A percentile compares a stretch with the other conserved stretches of the same genome.
phyloP scores from a whole-genome alignment of 148 eudicot genomes.

The Chenopodium formosanum region DNA sequence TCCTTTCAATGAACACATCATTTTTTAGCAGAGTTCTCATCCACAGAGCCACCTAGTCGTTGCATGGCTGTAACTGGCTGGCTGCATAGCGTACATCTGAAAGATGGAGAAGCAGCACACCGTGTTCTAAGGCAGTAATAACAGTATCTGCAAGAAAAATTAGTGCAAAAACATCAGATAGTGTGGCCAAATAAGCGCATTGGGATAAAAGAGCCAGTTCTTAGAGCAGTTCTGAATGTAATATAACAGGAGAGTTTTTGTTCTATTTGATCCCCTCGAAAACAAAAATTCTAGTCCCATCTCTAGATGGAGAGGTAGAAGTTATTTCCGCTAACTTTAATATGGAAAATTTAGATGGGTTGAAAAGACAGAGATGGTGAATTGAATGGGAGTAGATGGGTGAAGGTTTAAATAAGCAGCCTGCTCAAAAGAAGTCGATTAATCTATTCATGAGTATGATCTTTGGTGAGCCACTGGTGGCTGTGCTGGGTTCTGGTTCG shows the following conservation, averaged over 20 bases:
- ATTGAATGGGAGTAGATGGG: too few species aligned
- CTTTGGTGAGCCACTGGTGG: too few species aligned
- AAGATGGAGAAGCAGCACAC: constrained; percentile 69
- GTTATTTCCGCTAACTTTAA: not conserved
- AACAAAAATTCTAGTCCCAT: not conserved
- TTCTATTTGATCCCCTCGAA: not conserved
- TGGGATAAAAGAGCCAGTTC: not conserved
- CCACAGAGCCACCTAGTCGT: constrained; percentile 43
- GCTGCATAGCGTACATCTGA: constrained; percentile 69
- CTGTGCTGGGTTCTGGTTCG: too few species aligned
- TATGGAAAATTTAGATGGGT: not conserved
- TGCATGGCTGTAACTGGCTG: constrained; percentile 91
- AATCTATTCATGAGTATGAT: too few species aligned
- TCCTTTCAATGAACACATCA: not conserved
- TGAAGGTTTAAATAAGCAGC: too few species aligned
- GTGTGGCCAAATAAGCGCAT: too few species aligned
- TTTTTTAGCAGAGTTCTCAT: constrained; percentile 14
- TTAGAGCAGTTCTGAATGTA: not conserved
- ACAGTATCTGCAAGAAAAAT: constrained; percentile 72
- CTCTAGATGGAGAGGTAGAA: not conserved
- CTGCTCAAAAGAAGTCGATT: too few species aligned
- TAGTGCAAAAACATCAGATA: constrained; percentile 6
- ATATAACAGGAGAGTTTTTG: not conserved
- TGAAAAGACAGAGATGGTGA: too few species aligned
- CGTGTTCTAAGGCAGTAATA: constrained; percentile 92